phyloP scores from a whole-genome alignment of 2,329 filamentous ascomycete genomes.

The Fusarium coffeatum region DNA sequence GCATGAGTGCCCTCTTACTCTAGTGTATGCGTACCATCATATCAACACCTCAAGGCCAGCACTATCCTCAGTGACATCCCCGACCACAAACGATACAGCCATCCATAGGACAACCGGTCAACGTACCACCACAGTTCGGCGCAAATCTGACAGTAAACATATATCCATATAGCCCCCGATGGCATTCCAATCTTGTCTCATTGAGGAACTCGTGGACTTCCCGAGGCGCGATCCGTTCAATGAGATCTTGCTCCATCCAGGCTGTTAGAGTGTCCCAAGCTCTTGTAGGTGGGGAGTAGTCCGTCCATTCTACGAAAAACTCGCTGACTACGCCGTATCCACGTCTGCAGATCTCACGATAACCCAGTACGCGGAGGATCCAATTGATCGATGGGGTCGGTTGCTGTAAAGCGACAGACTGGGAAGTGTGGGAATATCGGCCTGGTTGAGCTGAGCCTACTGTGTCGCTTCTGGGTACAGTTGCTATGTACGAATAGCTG shows the following conservation, averaged over 20 bases:
- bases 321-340: background rate
- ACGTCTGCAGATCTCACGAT: background rate
- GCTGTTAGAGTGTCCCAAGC: background rate
- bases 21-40: background rate
- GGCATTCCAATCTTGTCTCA: constrained; percentile 1
- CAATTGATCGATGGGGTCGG: background rate
- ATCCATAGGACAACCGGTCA: background rate
- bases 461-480: background rate
- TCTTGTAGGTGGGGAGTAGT: background rate
- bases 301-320: background rate
- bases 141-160: constrained; percentile 4
- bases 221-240: background rate
- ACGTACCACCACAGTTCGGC: background rate
- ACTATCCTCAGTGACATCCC: background rate
- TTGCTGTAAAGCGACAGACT: background rate
- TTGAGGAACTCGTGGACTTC: background rate
- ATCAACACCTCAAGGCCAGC: background rate
- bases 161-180: background rate
- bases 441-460: background rate
- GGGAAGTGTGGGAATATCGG: background rate
- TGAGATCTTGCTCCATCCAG: background rate
- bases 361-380: background rate
- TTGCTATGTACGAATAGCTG: background rate
- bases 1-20: background rate
- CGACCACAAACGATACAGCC: background rate